Base-by-base conservation (phyloP, 1,139 yeast species). In the Geotrichum cucujoidarum region DNA sequence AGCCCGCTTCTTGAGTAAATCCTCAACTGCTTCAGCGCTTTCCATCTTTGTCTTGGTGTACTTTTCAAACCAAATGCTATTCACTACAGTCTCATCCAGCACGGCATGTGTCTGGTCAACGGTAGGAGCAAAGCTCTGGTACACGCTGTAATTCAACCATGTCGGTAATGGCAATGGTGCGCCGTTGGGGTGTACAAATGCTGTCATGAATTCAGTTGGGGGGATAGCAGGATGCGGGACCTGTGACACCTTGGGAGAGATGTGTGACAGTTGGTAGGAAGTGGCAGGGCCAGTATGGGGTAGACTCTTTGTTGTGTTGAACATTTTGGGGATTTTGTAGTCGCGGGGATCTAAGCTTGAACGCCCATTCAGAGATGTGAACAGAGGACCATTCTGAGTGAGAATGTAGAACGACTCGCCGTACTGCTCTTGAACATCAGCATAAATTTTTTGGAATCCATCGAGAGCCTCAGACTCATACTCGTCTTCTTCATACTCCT, bases 161-260 rank as follows among this genome's bases (percentile, higher is more conserved):
- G 80, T 79, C 0, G 95, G 83, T 5, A 86, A 76, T 6, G 94
- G 87, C 44, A 90, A 70, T 7, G 88, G 81, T 56, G 83, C 83
- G 86, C 95, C 85, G 53, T 84, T 85, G 13, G 97, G 96, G 64
- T 89, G 95, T 57, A 83, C 74, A 61, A 86, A 85, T 50, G 77
- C 79, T 45, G 77, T 75, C 65, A 88, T 71, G 50, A 88, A 76
- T 55, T 83, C 86, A 1, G 86, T 76, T 1, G 87, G 82, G 5
- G 80, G 76, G 25, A 74, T 64, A 1, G 82, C 76, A 2, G 90
- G 86, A 51, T 80, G 76, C 7, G 86, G 84, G 18, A 81, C 74
- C 47, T 76, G 70, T 7, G 67, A 58, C 20, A 67, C 62, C 14
- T 66, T 64, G 10, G 79, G 80, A 1, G 83, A 76, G 44, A 81